Conservation (phyloP, 108 stramenopile species). For the Pseudonitzschia multiseries region DNA sequence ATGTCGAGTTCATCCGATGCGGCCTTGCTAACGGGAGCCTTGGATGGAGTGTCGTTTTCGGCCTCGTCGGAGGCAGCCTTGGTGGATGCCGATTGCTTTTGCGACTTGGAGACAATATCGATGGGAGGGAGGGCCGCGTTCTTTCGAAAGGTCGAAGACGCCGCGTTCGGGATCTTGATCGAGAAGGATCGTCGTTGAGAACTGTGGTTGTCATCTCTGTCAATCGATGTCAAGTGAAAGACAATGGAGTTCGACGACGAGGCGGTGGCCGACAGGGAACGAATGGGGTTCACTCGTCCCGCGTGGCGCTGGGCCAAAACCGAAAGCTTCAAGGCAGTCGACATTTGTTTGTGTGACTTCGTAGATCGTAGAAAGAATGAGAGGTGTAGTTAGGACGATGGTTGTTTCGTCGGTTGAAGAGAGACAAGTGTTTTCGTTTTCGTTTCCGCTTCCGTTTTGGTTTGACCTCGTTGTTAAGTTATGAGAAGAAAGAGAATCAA, state of each 20-base stretch:
- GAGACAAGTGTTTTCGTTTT: not conserved
- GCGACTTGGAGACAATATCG: slow-evolving; percentile 5
- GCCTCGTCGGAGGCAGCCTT: not conserved
- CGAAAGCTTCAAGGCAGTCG: not conserved
- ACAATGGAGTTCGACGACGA: not conserved
- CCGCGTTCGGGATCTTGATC: slow-evolving; percentile 2
- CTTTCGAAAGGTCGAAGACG: slow-evolving; percentile 5
- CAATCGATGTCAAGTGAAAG: not conserved
- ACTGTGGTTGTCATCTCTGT: not conserved
- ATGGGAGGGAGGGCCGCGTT: slow-evolving; percentile 1
- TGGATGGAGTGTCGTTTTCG: not conserved
- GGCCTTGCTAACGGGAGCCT: not conserved
- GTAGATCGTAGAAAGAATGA: not conserved
- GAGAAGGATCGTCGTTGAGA: not conserved
- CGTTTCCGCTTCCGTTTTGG: not conserved
- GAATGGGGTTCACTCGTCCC: not conserved
- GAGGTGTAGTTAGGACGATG: too few relatives aligned
- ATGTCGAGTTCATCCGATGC: not conserved
- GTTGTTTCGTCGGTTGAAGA: too few relatives aligned
- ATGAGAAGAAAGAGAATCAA: not conserved
- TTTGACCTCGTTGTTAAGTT: not conserved
- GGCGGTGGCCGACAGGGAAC: not conserved
- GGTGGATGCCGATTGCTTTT: not conserved
- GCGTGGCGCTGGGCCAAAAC: not conserved
- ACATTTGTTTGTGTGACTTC: not conserved